Conservation (phyloP, 2,329 filamentous ascomycete species). For the Fusarium armeniacum region DNA sequence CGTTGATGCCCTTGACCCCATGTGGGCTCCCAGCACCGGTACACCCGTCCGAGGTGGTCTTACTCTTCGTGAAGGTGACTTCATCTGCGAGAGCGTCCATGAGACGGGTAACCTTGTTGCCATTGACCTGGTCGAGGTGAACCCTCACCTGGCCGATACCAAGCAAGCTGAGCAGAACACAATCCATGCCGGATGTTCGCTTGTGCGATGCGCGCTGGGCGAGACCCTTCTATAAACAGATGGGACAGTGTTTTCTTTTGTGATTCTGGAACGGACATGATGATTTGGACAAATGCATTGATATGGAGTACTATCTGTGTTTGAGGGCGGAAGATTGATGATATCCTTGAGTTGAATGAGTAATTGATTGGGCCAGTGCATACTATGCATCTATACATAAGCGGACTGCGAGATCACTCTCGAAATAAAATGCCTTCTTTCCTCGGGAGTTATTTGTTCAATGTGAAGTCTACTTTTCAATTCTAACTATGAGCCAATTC, state of each 20-base stretch:
- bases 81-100: constrained; percentile 91
- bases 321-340: constrained; percentile 33
- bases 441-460: constrained; percentile 1
- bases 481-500: not conserved
- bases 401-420: constrained; percentile 49
- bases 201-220: constrained; percentile 91
- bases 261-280: constrained; percentile 1
- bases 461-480: not conserved
- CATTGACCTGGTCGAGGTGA: constrained; percentile 87
- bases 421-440: constrained; percentile 49
- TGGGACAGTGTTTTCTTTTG: constrained; percentile 4
- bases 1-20: constrained; percentile 94
- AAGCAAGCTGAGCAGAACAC: constrained; percentile 83
- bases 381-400: constrained; percentile 34
- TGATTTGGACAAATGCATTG: constrained; percentile 33
- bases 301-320: constrained; percentile 27
- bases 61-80: constrained; percentile 95
- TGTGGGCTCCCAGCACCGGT: constrained; percentile 96
- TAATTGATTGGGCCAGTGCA: constrained; percentile 43
- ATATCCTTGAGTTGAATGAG: constrained; percentile 51
- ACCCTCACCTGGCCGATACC: constrained; percentile 76
- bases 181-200: constrained; percentile 87
- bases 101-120: constrained; percentile 83
- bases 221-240: constrained; percentile 81
- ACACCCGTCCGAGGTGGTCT: constrained; percentile 94